phyloP scores from a whole-genome alignment of 805 yeast species.

The Grigorovia transvaalensis region DNA sequence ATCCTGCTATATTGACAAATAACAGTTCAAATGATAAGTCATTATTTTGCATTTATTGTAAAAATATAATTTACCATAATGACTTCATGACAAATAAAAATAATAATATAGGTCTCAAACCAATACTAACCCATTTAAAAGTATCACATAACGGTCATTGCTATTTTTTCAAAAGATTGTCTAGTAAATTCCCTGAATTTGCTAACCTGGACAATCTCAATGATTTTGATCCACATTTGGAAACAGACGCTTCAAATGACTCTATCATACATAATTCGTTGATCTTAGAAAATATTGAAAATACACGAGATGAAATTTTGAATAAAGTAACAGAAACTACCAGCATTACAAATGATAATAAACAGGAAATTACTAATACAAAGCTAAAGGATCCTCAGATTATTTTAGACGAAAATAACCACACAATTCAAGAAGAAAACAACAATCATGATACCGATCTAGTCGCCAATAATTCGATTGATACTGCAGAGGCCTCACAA shows the following conservation, averaged over 20 bases:
- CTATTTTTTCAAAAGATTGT: constrained; percentile 11
- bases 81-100: constrained; percentile 28
- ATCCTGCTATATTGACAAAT: background rate
- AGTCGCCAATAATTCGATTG: background rate
- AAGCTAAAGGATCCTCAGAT: too few species aligned
- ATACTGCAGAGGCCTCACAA: background rate
- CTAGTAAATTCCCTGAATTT: background rate
- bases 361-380: too few species aligned
- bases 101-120: constrained; percentile 13
- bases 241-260: background rate
- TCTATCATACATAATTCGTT: constrained; percentile 2
- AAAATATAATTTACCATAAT: constrained; percentile 31
- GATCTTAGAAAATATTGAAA: background rate
- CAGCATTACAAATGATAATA: background rate
- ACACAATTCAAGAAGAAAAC: background rate
- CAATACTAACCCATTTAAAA: constrained; percentile 37
- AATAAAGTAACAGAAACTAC: background rate
- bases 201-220: background rate
- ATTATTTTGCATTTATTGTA: constrained; percentile 50
- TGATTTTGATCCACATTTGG: background rate
- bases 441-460: background rate
- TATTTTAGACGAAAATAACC: background rate
- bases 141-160: constrained; percentile 16
- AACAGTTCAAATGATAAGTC: constrained; percentile 30
- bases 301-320: background rate